These are phyloP conservation scores for Babesia divergens DNA, from an alignment of 169 alveolate genomes.

Conservation along the genomic window DNA sequence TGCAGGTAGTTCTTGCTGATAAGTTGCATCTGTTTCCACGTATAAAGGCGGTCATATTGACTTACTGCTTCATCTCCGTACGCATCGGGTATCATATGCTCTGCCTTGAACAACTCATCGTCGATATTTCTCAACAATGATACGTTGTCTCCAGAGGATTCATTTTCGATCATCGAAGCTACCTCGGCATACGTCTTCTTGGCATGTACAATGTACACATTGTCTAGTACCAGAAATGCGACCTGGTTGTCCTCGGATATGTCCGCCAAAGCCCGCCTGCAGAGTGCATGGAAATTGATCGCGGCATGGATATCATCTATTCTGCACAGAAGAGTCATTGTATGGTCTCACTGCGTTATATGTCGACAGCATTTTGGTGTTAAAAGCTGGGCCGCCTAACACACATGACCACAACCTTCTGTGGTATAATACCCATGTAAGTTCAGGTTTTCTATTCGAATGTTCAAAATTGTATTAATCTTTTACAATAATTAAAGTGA, in stretches of 20 bases:
- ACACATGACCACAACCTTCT: no score
- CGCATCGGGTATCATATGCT: not conserved
- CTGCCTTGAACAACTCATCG: not conserved
- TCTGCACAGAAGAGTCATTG: conserved; percentile 50
- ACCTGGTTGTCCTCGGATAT: conserved; percentile 53
- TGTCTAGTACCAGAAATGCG: conserved; percentile 11
- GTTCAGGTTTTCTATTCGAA: no score
- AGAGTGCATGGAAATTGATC: conserved; percentile 18
- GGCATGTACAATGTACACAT: conserved; percentile 21
- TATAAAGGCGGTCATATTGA: not conserved
- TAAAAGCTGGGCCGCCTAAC: no score
- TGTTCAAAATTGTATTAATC: no score
- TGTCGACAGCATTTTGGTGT: no score
- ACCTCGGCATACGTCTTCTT: not conserved
- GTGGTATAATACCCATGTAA: not conserved
- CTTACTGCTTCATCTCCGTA: conserved; percentile 2
- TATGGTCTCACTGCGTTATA: no score
- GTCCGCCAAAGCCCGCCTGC: conserved; percentile 26
- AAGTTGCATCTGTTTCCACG: not conserved
- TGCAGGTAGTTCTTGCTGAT: not conserved
- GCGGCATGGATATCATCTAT: conserved; percentile 32
- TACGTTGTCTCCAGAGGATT: not conserved
- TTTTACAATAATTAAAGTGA: no score
- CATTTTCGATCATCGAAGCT: not conserved
- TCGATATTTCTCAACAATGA: no score